These are phyloP conservation scores for Prunus davidiana DNA, from an alignment of 306 rosid genomes.

Conservation along the genomic window DNA sequence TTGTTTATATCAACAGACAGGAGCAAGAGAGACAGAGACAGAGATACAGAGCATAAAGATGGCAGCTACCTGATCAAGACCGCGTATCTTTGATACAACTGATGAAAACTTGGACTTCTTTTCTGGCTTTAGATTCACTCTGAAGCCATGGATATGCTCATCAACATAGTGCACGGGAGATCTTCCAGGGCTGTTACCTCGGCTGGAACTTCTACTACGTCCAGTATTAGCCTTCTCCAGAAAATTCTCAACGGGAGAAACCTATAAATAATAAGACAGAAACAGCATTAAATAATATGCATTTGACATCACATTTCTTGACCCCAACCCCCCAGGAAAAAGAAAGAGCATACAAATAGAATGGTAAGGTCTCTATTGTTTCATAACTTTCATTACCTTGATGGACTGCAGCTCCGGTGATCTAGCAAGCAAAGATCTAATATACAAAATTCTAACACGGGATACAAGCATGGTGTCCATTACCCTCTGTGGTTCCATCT, in stretches of 20 bases:
- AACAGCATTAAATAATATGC: conserved; percentile 13
- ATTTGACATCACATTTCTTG: neutral
- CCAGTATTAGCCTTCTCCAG: conserved; percentile 78
- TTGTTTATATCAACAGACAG: neutral
- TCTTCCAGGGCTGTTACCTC: conserved; percentile 90
- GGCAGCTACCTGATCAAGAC: conserved; percentile 83
- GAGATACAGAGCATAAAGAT: neutral
- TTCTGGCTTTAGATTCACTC: conserved; percentile 85
- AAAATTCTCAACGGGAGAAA: conserved; percentile 81
- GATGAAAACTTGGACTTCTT: conserved; percentile 92
- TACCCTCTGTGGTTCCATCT: conserved; percentile 94
- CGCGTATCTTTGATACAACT: conserved; percentile 92
- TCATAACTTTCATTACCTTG: conserved; percentile 50
- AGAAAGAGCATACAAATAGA: conserved; percentile 3
- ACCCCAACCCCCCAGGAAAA: neutral
- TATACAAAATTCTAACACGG: conserved; percentile 91
- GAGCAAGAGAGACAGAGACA: neutral
- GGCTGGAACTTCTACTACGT: conserved; percentile 87
- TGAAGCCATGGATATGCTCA: conserved; percentile 85
- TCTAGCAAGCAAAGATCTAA: conserved; percentile 92
- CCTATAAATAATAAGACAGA: conserved; percentile 45
- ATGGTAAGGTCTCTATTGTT: conserved; percentile 7
- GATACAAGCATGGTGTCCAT: conserved; percentile 99
- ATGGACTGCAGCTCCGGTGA: conserved; percentile 97
- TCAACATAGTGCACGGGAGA: conserved; percentile 75